phyloP scores from a whole-genome alignment of 2,329 filamentous ascomycete genomes.

The Aureobasidium namibiae region DNA sequence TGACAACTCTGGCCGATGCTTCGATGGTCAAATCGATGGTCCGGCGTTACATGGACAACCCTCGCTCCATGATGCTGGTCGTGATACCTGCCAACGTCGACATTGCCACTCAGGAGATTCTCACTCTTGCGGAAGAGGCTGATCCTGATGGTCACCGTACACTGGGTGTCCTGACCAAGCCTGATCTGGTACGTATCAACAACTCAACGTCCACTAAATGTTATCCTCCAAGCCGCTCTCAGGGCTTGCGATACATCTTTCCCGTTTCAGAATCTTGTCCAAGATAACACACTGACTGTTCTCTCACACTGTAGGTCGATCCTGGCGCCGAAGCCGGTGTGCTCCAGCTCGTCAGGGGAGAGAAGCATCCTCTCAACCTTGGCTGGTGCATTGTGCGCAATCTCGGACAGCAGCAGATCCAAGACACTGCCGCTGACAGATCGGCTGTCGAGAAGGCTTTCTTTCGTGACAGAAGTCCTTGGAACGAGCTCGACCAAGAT shows the following conservation, averaged over 20 bases:
- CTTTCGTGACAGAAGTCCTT: constrained; percentile 26
- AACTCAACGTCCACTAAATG: too few relatives aligned
- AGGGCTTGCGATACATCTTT: too few relatives aligned
- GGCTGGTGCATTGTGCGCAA: constrained; percentile 29
- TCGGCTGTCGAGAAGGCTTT: constrained; percentile 27
- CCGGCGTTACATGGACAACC: constrained; percentile 31
- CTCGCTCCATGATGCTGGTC: constrained; percentile 34
- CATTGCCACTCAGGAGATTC: constrained; percentile 39
- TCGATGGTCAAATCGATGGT: constrained; percentile 33
- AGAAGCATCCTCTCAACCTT: constrained; percentile 20
- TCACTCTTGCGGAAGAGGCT: constrained; percentile 30
- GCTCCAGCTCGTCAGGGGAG: constrained; percentile 22
- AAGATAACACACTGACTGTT: too few relatives aligned
- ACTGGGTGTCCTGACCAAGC: constrained; percentile 31
- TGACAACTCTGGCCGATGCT: constrained; percentile 32
- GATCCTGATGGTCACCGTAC: constrained; percentile 28
- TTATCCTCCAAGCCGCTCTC: too few relatives aligned
- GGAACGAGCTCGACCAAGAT: constrained; percentile 30
- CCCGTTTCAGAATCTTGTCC: too few relatives aligned
- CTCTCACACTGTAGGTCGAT: constrained; percentile 16
- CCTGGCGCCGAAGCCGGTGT: constrained; percentile 19
- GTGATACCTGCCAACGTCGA: constrained; percentile 39
- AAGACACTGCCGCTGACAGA: constrained; percentile 12
- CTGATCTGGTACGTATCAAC: constrained; percentile 19
- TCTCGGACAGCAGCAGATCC: constrained; percentile 22